These are phyloP conservation scores for Corymbia citriodora DNA, from an alignment of 441 rosid species.

Conservation along the genomic window DNA sequence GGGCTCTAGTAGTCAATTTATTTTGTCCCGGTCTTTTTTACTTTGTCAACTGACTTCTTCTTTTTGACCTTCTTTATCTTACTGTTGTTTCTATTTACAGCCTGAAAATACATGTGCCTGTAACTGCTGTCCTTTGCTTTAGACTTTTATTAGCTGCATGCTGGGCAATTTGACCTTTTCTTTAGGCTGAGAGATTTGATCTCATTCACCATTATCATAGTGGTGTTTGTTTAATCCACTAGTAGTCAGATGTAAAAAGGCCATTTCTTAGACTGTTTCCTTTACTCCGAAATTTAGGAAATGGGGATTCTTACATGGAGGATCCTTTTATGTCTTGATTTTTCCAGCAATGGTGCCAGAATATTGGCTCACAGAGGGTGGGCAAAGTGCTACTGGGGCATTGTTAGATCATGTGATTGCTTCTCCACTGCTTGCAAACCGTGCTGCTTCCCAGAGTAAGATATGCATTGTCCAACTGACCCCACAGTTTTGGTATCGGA, in stretches of 20 bases:
- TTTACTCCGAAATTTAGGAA: background rate
- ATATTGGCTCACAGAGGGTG: slow-evolving; percentile 98
- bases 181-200: background rate
- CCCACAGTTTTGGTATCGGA: background rate
- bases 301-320: background rate
- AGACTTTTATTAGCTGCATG: background rate
- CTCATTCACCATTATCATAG: background rate
- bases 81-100: background rate
- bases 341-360: slow-evolving; percentile 79
- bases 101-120: background rate
- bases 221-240: background rate
- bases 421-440: slow-evolving; percentile 83
- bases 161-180: background rate
- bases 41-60: background rate
- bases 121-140: background rate
- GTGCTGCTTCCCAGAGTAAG: slow-evolving; percentile 84
- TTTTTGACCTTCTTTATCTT: background rate
- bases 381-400: slow-evolving; percentile 99
- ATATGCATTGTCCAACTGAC: background rate
- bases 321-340: slow-evolving; percentile 1
- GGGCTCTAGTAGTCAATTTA: background rate
- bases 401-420: slow-evolving; percentile 80
- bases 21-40: background rate
- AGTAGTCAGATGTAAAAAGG: background rate
- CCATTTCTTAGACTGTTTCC: background rate